Evolutionary conservation across 2,329 filamentous ascomycete species (phyloP).

Genomic region (Dothidotthia symphoricarpi): DNA sequence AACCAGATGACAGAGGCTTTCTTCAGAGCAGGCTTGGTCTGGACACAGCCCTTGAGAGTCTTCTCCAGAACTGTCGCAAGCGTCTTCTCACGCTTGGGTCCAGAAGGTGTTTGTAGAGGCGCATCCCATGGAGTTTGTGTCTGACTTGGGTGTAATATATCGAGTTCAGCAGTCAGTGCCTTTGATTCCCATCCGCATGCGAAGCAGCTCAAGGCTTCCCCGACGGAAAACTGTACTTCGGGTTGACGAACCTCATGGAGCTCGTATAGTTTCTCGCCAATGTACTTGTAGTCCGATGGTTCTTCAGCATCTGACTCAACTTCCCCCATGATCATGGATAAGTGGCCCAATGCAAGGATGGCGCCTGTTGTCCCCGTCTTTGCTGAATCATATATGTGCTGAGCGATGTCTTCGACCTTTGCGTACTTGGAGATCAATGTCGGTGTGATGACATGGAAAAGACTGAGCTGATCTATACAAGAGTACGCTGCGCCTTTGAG

Average conservation of each 20-base stretch:
- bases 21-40: slow-evolving; percentile 82
- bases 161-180: slow-evolving; percentile 69
- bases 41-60: slow-evolving; percentile 72
- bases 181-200: slow-evolving; percentile 81
- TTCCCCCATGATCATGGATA: slow-evolving; percentile 62
- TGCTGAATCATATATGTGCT: slow-evolving; percentile 64
- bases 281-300: slow-evolving; percentile 46
- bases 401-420: slow-evolving; percentile 53
- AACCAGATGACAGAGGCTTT: slow-evolving; percentile 96
- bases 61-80: slow-evolving; percentile 62
- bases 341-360: slow-evolving; percentile 74
- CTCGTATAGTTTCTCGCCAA: slow-evolving; percentile 68
- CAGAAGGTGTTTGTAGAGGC: slow-evolving; percentile 28
- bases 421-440: slow-evolving; percentile 33
- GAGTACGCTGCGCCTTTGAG: slow-evolving; percentile 58
- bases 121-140: slow-evolving; percentile 33
- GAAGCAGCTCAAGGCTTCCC: slow-evolving; percentile 79
- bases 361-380: slow-evolving; percentile 81
- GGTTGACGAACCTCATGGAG: slow-evolving; percentile 82
- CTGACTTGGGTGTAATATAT: slow-evolving; percentile 62
- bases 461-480: slow-evolving; percentile 61
- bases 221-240: slow-evolving; percentile 86
- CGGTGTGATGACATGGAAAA: slow-evolving; percentile 57
- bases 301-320: slow-evolving; percentile 37
- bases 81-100: slow-evolving; percentile 45